Conservation (phyloP, 1,139 yeast genomes). For the Suhomyces wounanorum region DNA sequence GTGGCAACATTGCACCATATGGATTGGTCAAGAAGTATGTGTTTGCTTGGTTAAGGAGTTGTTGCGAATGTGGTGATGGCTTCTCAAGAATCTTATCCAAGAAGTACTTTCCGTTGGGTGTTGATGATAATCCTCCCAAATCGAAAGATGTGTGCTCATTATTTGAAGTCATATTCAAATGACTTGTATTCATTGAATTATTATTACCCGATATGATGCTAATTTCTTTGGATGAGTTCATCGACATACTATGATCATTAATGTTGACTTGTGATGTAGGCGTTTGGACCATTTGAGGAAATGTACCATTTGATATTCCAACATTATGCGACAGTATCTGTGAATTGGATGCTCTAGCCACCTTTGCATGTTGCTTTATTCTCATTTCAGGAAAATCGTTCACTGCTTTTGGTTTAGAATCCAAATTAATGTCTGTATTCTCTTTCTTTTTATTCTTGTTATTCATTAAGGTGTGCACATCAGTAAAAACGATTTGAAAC, state of each 20-base stretch:
- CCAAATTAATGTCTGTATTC: neutral
- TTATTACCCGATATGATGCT: constrained; percentile 30
- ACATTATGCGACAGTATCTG: constrained; percentile 8
- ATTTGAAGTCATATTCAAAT: constrained; percentile 21
- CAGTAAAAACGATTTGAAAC: constrained; percentile 56
- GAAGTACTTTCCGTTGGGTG: constrained; percentile 46
- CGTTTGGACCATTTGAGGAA: constrained; percentile 1
- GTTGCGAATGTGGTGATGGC: constrained; percentile 36
- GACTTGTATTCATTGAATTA: constrained; percentile 32
- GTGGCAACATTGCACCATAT: constrained; percentile 33
- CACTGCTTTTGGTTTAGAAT: neutral
- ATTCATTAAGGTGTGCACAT: constrained; percentile 48
- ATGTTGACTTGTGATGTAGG: constrained; percentile 6
- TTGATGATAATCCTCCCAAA: constrained; percentile 39
- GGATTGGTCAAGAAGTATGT: constrained; percentile 22
- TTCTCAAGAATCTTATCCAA: constrained; percentile 45
- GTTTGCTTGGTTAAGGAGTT: constrained; percentile 23
- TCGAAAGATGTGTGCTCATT: constrained; percentile 43
- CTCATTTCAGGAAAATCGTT: neutral
- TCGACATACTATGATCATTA: constrained; percentile 21
- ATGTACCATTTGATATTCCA: neutral
- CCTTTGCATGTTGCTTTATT: constrained; percentile 5
- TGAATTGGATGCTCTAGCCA: constrained; percentile 9
- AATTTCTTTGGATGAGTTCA: constrained; percentile 25
- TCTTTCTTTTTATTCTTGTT: constrained; percentile 32